phyloP scores from a whole-genome alignment of 148 eudicot genomes.

The Cornus kousa region DNA sequence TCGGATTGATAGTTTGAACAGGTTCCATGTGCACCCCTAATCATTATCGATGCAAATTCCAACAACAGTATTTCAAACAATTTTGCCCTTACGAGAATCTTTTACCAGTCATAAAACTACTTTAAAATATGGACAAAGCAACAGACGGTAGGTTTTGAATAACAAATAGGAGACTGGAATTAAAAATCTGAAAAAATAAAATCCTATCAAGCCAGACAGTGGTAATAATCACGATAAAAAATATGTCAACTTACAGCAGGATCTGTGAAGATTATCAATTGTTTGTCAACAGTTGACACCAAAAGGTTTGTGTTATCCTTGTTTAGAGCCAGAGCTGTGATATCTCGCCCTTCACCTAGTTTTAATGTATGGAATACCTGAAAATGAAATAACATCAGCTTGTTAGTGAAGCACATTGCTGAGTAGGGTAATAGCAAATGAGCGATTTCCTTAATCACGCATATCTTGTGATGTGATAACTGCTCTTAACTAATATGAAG shows the following conservation, averaged over 20 bases:
- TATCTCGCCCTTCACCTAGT: constrained; percentile 77
- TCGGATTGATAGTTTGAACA: no score
- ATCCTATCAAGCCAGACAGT: background rate
- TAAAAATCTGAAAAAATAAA: background rate
- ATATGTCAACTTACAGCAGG: constrained; percentile 72
- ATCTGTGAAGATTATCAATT: constrained; percentile 86
- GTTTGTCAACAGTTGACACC: constrained; percentile 81
- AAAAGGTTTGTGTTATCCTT: constrained; percentile 89
- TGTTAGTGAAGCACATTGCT: constrained; percentile 11
- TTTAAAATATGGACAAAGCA: no score
- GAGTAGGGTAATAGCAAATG: background rate
- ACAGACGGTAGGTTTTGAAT: no score
- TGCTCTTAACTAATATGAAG: background rate
- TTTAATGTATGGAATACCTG: constrained; percentile 75
- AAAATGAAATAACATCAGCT: constrained; percentile 22
- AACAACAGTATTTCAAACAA: no score
- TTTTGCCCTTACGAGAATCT: no score
- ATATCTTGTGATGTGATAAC: background rate
- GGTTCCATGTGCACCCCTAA: no score
- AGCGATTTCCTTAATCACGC: background rate
- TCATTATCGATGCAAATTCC: no score
- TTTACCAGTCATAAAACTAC: no score
- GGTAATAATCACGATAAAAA: background rate
- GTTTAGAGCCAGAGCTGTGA: constrained; percentile 78
- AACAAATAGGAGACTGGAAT: background rate